A percentile compares a stretch with the other conserved stretches of the same genome.
Evolutionary conservation across 2,329 filamentous ascomycete genomes (phyloP).

Genomic region (Aureobasidium sp.): DNA sequence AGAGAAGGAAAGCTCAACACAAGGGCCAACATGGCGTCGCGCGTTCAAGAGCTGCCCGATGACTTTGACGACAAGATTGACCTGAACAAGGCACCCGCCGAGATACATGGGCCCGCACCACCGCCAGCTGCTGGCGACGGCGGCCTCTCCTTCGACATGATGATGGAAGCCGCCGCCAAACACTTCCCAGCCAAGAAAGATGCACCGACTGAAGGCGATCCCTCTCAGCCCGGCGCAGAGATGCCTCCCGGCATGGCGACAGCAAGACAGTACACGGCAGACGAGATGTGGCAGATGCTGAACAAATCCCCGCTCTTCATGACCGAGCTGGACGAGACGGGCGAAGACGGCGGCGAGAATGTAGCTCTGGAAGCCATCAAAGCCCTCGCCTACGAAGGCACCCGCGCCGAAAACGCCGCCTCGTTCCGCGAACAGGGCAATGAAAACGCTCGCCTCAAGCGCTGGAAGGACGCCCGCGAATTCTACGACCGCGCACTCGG

Average conservation of each 20-base stretch:
- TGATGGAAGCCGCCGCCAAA: constrained; percentile 11
- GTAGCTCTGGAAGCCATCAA: constrained; percentile 77
- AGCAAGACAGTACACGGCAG: constrained; percentile 48
- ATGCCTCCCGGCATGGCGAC: constrained; percentile 55
- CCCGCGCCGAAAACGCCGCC: constrained; percentile 69
- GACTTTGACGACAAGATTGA: constrained; percentile 41
- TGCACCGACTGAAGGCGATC: constrained; percentile 15
- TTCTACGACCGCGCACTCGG: constrained; percentile 85
- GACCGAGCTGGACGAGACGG: constrained; percentile 68
- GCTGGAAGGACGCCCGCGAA: constrained; percentile 77
- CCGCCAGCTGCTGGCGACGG: constrained; percentile 27
- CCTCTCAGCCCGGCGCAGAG: constrained; percentile 32
- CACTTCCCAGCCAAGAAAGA: constrained; percentile 17
- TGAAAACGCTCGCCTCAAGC: constrained; percentile 67
- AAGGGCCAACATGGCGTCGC: constrained; percentile 11
- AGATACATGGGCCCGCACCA: constrained; percentile 11
- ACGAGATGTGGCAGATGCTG: constrained; percentile 57
- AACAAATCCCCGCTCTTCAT: constrained; percentile 84
- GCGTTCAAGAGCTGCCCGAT: constrained; percentile 45
- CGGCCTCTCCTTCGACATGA: constrained; percentile 30
- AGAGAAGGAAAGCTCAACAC: background rate
- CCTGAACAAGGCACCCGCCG: constrained; percentile 31
- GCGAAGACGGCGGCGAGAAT: constrained; percentile 62
- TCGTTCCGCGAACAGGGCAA: constrained; percentile 93
- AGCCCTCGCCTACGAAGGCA: constrained; percentile 88